Conservation (phyloP, 2,329 filamentous ascomycete genomes). For the Cryphonectria carpinicola region DNA sequence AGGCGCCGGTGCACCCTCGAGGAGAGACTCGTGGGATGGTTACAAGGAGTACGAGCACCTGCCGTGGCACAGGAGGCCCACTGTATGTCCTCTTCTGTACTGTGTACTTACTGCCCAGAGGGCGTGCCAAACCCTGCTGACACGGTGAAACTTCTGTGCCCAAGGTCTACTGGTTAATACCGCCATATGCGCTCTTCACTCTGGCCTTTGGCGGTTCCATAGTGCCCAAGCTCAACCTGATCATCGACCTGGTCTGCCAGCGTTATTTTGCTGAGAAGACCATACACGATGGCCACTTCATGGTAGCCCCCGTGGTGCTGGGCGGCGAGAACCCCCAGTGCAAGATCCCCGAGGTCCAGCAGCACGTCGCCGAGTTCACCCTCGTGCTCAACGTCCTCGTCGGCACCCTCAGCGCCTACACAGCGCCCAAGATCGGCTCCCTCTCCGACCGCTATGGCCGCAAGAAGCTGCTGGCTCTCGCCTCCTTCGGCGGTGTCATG, state of each 20-base stretch:
- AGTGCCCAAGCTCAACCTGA: conserved; percentile 86
- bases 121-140: not conserved
- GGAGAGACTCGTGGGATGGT: conserved; percentile 50
- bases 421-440: conserved; percentile 80
- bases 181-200: conserved; percentile 79
- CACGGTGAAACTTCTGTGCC: conserved; percentile 33
- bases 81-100: conserved; percentile 52
- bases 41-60: conserved; percentile 62
- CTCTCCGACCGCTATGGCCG: conserved; percentile 88
- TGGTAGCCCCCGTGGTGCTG: conserved; percentile 66
- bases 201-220: conserved; percentile 84
- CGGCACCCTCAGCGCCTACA: conserved; percentile 78
- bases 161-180: conserved; percentile 81
- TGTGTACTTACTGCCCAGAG: not conserved
- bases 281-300: conserved; percentile 59
- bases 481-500: conserved; percentile 73
- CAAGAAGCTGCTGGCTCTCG: conserved; percentile 71
- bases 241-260: conserved; percentile 81
- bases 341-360: conserved; percentile 76
- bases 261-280: conserved; percentile 76
- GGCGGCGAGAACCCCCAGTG: conserved; percentile 79
- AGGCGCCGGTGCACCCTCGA: conserved; percentile 19
- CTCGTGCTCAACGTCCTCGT: conserved; percentile 74
- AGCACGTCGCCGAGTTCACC: conserved; percentile 76
- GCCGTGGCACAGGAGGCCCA: conserved; percentile 66